Evolutionary conservation across 257 asterid species (phyloP), one percentile per base, ranked within the genome.

Genomic region (Plectranthus barbatus): DNA sequence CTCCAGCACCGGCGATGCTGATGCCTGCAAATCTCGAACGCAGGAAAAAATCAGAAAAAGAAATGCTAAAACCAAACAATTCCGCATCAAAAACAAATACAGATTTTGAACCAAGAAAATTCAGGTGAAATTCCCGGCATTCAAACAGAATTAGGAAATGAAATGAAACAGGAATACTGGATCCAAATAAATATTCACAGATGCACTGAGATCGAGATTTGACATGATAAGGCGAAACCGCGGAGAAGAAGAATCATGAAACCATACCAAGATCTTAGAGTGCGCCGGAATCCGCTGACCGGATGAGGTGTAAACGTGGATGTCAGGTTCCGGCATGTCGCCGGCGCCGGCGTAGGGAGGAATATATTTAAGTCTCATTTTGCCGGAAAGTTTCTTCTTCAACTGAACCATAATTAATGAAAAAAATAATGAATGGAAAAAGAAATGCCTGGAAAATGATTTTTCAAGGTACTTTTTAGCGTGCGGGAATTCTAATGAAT

Each of bases 1-100:
- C 76, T 91, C 98, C 79, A 91, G 73, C 58, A 91, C 95, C 63
- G 94, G 79, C 59, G 98, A 86, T 9, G 89, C 90, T 2, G 94
- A 72, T 12, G 89, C 96, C 98, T 91, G 72, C 56, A 55, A 10
- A 17, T 15, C 59, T 19, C 21, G 5, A 4, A 31, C 36, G 4
- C 31, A 41, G 31, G 40, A 13, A 62, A 9, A 12, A 1, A 24
- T 33, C 18, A 45, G 36, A 31, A 39, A 37, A 36, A 34, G 29
- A 36, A 4, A 14, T 7, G 33, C 36, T 5, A 12, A 50, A 36
- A 24, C 15, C n/a, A 1, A 17, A 12, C 4, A 18, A 11, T 13
- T 37, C 46, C 24, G 14, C 7, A 41, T 13, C 46, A 19, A 56
- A 26, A 23, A 15, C 17, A n/a, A 2, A 2, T 9, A 18, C 5